Conservation (phyloP, 2,329 filamentous ascomycete species). For the Raffaelea ambrosiae region DNA sequence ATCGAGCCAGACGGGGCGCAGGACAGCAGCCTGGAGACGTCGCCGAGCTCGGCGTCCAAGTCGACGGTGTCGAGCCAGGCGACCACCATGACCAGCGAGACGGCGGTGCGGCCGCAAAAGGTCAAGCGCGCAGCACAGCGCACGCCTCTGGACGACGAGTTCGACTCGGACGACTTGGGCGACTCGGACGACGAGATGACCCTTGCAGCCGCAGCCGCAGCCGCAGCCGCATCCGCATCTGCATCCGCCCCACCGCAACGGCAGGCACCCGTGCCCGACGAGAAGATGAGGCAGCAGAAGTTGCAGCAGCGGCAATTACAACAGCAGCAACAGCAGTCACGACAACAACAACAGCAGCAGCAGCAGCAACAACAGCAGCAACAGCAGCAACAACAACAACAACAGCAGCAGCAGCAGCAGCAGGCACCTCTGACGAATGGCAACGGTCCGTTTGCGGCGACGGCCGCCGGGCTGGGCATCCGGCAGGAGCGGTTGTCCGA, state of each 20-base stretch:
- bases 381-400: slow-evolving; percentile 17
- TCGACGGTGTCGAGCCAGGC: slow-evolving; percentile 27
- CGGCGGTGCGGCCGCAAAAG: slow-evolving; percentile 47
- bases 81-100: slow-evolving; percentile 28
- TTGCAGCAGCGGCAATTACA: slow-evolving; percentile 3
- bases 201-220: not conserved
- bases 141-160: slow-evolving; percentile 64
- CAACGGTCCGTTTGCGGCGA: too few relatives aligned
- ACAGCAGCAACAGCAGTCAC: slow-evolving; percentile 14
- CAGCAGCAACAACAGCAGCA: slow-evolving; percentile 14
- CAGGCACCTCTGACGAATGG: slow-evolving; percentile 22
- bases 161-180: slow-evolving; percentile 56
- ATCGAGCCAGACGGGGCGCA: slow-evolving; percentile 42
- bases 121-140: slow-evolving; percentile 52
- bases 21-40: slow-evolving; percentile 22
- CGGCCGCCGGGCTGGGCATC: too few relatives aligned
- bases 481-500: slow-evolving; percentile 48
- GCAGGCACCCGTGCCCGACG: slow-evolving; percentile 18
- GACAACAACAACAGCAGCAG: slow-evolving; percentile 16
- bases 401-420: slow-evolving; percentile 13
- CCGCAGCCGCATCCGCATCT: too few relatives aligned
- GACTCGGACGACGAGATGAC: slow-evolving; percentile 21
- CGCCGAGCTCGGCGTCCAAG: slow-evolving; percentile 25
- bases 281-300: slow-evolving; percentile 2
- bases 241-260: slow-evolving; percentile 16